These are phyloP conservation scores for Yamadazyma sp. DNA, from an alignment of 805 yeast species.

Conservation along the genomic window DNA sequence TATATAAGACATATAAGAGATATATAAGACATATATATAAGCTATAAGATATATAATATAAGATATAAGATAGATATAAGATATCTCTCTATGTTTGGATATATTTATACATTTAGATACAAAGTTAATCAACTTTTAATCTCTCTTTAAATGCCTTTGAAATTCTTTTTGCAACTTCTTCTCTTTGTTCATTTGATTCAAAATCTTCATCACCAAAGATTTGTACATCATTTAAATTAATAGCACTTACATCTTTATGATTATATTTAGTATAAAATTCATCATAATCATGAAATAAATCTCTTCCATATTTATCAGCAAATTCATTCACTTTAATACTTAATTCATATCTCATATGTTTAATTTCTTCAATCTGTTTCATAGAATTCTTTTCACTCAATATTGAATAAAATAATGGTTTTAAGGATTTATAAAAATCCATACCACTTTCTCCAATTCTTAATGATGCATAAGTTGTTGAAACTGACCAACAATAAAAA, in stretches of 20 bases:
- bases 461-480: slow-evolving; percentile 40
- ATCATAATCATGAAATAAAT: slow-evolving; percentile 35
- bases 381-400: slow-evolving; percentile 25
- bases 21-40: too few species aligned
- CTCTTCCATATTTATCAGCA: slow-evolving; percentile 37
- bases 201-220: slow-evolving; percentile 8
- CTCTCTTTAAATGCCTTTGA: slow-evolving; percentile 3
- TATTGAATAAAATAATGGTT: slow-evolving; percentile 34
- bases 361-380: slow-evolving; percentile 31
- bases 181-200: neutral
- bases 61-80: too few species aligned
- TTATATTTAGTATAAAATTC: slow-evolving; percentile 28
- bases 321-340: slow-evolving; percentile 29
- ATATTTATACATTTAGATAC: too few species aligned
- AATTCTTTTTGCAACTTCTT: slow-evolving; percentile 1
- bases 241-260: slow-evolving; percentile 1
- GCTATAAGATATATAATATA: too few species aligned
- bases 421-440: slow-evolving; percentile 38
- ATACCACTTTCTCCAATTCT: slow-evolving; percentile 42
- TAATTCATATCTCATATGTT: slow-evolving; percentile 24
- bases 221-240: slow-evolving; percentile 6
- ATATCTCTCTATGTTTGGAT: too few species aligned
- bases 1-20: too few species aligned
- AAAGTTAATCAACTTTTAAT: slow-evolving; percentile 4
- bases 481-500: slow-evolving; percentile 34